These are phyloP conservation scores for Capsaspora owczarzaki DNA, from an alignment of 78 protist genomes.

Conservation along the genomic window DNA sequence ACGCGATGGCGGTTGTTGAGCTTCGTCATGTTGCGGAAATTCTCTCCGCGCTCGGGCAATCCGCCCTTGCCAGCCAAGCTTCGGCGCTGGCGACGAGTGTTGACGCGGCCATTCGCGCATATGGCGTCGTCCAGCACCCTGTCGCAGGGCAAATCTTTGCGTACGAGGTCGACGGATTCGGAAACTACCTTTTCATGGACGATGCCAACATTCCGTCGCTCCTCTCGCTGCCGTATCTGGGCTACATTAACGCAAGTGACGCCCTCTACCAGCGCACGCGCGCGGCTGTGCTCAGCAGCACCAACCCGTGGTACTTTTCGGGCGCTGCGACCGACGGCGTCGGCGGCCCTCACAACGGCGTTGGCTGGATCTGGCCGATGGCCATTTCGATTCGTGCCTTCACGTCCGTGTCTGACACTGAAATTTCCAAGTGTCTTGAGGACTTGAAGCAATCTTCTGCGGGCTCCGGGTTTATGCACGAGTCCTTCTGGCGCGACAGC, in stretches of 20 bases:
- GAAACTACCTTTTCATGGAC: conserved; percentile 26
- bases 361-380: conserved; percentile 46
- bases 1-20: conserved; percentile 29
- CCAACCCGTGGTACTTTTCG: conserved; percentile 36
- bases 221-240: conserved; percentile 38
- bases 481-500: conserved; percentile 30
- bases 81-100: conserved; percentile 6
- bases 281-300: background rate
- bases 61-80: background rate
- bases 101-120: conserved; percentile 3
- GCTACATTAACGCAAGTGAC: background rate
- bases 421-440: conserved; percentile 5
- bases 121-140: conserved; percentile 4
- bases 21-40: conserved; percentile 5
- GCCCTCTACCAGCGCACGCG: conserved; percentile 15
- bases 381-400: conserved; percentile 27
- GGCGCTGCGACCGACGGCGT: conserved; percentile 32
- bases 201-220: conserved; percentile 54
- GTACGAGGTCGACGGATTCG: conserved; percentile 52
- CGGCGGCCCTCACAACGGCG: conserved; percentile 48
- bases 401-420: conserved; percentile 20
- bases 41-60: background rate
- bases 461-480: conserved; percentile 39
- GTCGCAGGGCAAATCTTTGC: conserved; percentile 8
- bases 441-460: background rate